Percentiles rank a stretch among this genome's conserved stretches.
phyloP scores from a whole-genome alignment of 192 early-diverging fungal genomes.

The Coemansia sp. region DNA sequence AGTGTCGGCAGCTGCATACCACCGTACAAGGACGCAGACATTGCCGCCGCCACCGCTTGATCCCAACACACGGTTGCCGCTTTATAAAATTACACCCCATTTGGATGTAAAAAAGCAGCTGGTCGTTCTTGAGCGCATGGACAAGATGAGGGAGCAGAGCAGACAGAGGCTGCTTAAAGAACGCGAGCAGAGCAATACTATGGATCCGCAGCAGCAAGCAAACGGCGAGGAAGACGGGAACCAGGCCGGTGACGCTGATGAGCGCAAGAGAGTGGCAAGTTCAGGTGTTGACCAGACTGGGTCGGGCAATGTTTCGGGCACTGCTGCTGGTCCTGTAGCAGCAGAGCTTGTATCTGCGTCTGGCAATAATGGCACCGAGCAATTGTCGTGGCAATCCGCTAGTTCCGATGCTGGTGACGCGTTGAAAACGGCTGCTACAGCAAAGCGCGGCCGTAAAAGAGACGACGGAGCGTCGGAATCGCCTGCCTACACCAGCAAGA shows the following conservation, averaged over 20 bases:
- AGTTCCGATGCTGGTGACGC: neutral
- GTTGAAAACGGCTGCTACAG: conserved; percentile 5
- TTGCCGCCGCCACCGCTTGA: conserved; percentile 61
- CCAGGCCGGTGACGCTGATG: neutral
- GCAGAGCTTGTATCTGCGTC: neutral
- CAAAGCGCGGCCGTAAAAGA: conserved; percentile 53
- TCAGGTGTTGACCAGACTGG: neutral
- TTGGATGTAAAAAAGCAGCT: conserved; percentile 72
- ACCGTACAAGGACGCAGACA: conserved; percentile 64
- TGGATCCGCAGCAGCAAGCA: conserved; percentile 32
- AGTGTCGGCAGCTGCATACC: conserved; percentile 70
- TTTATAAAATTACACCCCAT: conserved; percentile 67
- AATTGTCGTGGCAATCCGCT: neutral
- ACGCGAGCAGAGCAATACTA: conserved; percentile 39
- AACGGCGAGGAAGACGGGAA: conserved; percentile 2
- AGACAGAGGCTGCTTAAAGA: conserved; percentile 54
- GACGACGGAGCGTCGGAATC: conserved; percentile 40
- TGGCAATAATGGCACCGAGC: conserved; percentile 25
- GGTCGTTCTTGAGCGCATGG: conserved; percentile 67
- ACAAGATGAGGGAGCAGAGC: conserved; percentile 64
- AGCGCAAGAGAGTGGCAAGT: neutral
- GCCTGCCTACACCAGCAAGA: conserved; percentile 50
- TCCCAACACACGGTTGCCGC: conserved; percentile 55
- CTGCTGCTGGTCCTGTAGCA: neutral
- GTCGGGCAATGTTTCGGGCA: conserved; percentile 6